Evolutionary conservation across 2,329 filamentous ascomycete genomes (phyloP), one percentile per base, ranked within the genome.

Genomic region (Fusarium globosum): DNA sequence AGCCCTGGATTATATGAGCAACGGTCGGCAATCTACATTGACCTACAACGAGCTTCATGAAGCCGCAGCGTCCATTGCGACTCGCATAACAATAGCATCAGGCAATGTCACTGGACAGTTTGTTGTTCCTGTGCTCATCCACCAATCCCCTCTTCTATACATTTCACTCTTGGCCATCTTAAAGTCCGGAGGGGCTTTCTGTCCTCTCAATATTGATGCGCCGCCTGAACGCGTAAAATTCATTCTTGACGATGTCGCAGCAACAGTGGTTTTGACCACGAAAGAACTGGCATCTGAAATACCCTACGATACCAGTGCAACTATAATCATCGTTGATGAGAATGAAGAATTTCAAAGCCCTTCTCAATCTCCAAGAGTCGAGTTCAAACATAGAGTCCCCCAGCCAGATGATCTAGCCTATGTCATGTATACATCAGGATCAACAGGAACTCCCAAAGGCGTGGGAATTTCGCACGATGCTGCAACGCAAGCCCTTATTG

Each of bases 381-480:
- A 67, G 46, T 11, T 45, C 30, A 41, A 69, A 33, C 68, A 73
- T 60, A 73, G 76, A 65, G 55, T 52, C 28, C 70, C 77, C n/a
- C 57, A 45, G 3, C 77, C 82, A 2, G 77, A 83, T 3, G 83
- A 88, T 68, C 80, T 95, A 30, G 94, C 95, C 30, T 98, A 98
- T 84, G 89, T 97, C 67, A 95, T 97, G 90, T 98, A 97, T 80
- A 97, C 95, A 2, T 97, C 94, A 51, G 95, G 95, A 7, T 97
- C 94, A 10, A 97, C 95, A 1, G 95, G 95, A 18, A 90, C 91
- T 9, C 95, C 95, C 1, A 98, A 98, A 84, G 95, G 95, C 2
- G 95, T 98, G 30, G 88, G 89, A 5, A 86, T 98, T 36, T 94
- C 94, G 36, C 95, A 98, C 82, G 83, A 86, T 35, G 93, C 95